Conservation (phyloP, 1,284 basidiomycete species). For the Gomphus sp. region DNA sequence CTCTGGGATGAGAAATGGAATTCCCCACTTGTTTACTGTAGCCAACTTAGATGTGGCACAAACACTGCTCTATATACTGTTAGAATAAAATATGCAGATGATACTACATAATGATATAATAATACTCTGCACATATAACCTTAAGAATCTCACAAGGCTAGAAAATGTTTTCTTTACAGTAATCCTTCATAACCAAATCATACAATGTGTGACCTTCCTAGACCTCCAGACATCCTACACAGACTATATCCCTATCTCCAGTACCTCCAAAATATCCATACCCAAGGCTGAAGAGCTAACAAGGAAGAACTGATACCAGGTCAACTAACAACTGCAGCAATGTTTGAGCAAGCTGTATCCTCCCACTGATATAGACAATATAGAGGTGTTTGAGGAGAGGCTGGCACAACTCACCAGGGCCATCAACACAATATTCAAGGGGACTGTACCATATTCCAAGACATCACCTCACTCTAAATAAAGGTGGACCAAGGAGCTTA, state of each 20-base stretch:
- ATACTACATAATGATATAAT: constrained; percentile 16
- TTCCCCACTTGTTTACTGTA: background rate
- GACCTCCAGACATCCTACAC: constrained; percentile 15
- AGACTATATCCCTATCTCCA: constrained; percentile 26
- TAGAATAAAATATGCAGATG: constrained; percentile 10
- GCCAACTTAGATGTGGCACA: constrained; percentile 8
- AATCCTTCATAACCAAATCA: constrained; percentile 11
- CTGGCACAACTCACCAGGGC: constrained; percentile 10
- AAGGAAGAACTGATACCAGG: constrained; percentile 17
- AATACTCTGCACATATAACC: constrained; percentile 17
- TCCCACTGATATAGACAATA: constrained; percentile 1
- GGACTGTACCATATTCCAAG: constrained; percentile 17
- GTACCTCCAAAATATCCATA: constrained; percentile 13
- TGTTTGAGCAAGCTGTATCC: background rate
- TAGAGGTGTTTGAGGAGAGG: constrained; percentile 11
- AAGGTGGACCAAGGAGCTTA: constrained; percentile 22
- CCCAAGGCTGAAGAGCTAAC: constrained; percentile 11
- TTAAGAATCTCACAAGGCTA: constrained; percentile 20
- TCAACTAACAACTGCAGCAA: constrained; percentile 5
- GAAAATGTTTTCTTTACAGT: constrained; percentile 25
- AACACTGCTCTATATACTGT: constrained; percentile 11
- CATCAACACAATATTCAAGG: constrained; percentile 15
- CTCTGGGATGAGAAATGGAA: constrained; percentile 14
- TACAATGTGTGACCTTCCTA: constrained; percentile 16
- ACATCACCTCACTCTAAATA: constrained; percentile 19